Percentiles rank a stretch among this genome's conserved stretches.
phyloP scores from a whole-genome alignment of 176 grass and related monocot species.

The Elymus sibiricus region DNA sequence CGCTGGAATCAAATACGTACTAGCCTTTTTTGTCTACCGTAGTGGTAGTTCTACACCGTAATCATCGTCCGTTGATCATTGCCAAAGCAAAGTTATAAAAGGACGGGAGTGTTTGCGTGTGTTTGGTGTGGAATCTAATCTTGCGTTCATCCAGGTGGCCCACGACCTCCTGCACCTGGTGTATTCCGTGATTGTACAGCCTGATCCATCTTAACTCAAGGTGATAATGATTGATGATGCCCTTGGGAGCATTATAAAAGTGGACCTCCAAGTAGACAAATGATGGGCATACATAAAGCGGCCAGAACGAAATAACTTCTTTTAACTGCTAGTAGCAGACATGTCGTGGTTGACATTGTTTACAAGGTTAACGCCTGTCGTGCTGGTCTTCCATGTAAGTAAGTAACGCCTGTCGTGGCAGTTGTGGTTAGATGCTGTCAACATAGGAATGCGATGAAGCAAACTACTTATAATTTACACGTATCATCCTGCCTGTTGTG shows the following conservation, averaged over 20 bases:
- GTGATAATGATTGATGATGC: constrained; percentile 41
- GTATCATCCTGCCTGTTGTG: not conserved
- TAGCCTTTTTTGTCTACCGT: not conserved
- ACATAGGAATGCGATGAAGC: not conserved
- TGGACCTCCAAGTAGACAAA: constrained; percentile 6
- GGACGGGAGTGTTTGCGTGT: not conserved
- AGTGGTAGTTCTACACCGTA: not conserved
- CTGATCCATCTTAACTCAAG: constrained; percentile 40
- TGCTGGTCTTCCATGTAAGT: not conserved
- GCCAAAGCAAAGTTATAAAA: constrained; percentile 33
- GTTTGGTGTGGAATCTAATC: constrained; percentile 43
- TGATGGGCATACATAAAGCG: constrained; percentile 13
- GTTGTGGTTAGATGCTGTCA: not conserved
- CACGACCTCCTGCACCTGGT: constrained; percentile 8
- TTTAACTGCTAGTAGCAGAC: not conserved
- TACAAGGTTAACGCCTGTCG: not conserved
- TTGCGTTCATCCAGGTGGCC: constrained; percentile 19
- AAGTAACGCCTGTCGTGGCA: not conserved
- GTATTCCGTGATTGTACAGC: constrained; percentile 24
- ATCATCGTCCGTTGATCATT: constrained; percentile 36
- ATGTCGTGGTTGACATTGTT: not conserved
- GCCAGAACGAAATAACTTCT: not conserved
- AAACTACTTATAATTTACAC: not conserved
- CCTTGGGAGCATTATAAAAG: constrained; percentile 40
- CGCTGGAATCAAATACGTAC: not conserved